Evolutionary conservation across 495 filamentous ascomycete species (phyloP), one percentile per base, ranked within the genome.

Genomic region (Haplographium delicatum): DNA sequence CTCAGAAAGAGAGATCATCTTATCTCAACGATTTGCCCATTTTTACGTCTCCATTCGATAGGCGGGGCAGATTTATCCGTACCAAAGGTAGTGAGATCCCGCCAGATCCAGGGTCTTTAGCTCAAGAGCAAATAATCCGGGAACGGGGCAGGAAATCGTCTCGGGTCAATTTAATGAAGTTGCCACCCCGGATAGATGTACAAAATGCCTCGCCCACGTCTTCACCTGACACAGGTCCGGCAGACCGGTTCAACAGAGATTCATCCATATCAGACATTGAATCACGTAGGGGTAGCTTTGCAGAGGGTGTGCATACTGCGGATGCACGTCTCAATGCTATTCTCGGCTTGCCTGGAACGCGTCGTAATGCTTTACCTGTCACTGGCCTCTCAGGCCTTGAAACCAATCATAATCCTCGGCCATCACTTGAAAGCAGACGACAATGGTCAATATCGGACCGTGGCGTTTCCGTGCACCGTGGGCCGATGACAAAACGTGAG

Each of bases 371-470:
- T 61, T 43, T 74, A 58, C 30, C 62, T 52, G 35, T 63, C 46
- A 48, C 62, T 60, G 44, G 54, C 19, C 51, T 63, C 11, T 39
- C 56, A 4, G 22, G 42, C 61, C 48, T 59, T 50, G 44, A 57
- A 61, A 57, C 59, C 57, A 42, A 18, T 27, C 45, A 49, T 35
- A 51, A 30, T 51, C 44, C 15, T 4, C 35, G 47, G 2, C 51
- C 45, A 18, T 42, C 50, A 43, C 19, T 27, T 16, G 56, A 47
- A 28, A 51, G 31, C 44, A 76, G 70, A 39, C 66, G 71, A 1
- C 73, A 81, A 51, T 86, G 88, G 89, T 87, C 83, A 50, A 86
- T 91, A 53, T 79, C 85, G 31, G 78, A 85, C 59, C 74, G 74
- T 53, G 72, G 65, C 42, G 51, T 74, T 8, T 64, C 68, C 13